phyloP scores from a whole-genome alignment of 164 flowering plant genomes.

The Houttuynia cordata region DNA sequence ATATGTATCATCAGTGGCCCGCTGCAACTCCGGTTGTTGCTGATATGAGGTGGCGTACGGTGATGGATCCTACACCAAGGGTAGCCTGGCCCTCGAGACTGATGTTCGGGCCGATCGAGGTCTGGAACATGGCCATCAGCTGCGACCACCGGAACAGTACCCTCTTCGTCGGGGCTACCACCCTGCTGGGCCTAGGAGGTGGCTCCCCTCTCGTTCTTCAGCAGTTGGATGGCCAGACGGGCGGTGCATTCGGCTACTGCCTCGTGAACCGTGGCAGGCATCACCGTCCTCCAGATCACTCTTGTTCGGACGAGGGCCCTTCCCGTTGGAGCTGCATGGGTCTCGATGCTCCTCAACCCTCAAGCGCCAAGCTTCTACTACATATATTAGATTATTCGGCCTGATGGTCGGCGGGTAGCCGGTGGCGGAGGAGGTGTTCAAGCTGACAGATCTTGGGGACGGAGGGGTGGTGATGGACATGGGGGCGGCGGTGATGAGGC shows the following conservation, averaged over 20 bases:
- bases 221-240: constrained; percentile 74
- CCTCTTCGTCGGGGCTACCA: constrained; percentile 86
- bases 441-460: constrained; percentile 33
- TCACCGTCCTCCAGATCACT: constrained; percentile 36
- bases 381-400: constrained; percentile 62
- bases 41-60: constrained; percentile 59
- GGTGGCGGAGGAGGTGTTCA: constrained; percentile 41
- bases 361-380: constrained; percentile 67
- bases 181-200: constrained; percentile 77
- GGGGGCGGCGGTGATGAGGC: constrained; percentile 82
- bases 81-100: constrained; percentile 55
- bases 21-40: constrained; percentile 51
- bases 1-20: constrained; percentile 46
- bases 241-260: constrained; percentile 75
- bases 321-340: constrained; percentile 71
- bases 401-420: constrained; percentile 72
- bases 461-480: constrained; percentile 93
- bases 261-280: constrained; percentile 55
- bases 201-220: constrained; percentile 75
- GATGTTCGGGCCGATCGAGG: constrained; percentile 36
- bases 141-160: constrained; percentile 84
- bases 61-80: constrained; percentile 64
- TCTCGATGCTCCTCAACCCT: constrained; percentile 54
- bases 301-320: constrained; percentile 59
- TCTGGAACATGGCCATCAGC: constrained; percentile 67